phyloP scores from a whole-genome alignment of 2,329 filamentous ascomycete genomes.

The Verticillium nubilum region DNA sequence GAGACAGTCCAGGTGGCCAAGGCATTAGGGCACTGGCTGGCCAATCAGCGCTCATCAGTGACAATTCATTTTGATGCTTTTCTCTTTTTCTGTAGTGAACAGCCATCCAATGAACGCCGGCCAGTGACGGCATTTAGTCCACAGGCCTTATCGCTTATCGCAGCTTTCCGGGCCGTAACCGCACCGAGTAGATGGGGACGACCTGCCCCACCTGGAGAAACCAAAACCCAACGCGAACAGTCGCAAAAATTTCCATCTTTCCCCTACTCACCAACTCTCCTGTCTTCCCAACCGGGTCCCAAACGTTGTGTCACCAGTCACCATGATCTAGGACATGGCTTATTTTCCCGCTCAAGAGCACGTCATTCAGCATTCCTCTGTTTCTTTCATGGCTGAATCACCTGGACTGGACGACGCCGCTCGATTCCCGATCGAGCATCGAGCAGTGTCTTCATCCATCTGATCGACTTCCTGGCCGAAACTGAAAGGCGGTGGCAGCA shows the following conservation, averaged over 20 bases:
- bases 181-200: background rate
- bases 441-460: background rate
- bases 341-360: background rate
- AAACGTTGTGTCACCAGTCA: background rate
- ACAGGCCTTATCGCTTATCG: background rate
- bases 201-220: background rate
- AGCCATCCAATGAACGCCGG: background rate
- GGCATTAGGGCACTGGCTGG: too few relatives aligned
- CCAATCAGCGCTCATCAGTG: background rate
- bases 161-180: background rate
- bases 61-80: background rate
- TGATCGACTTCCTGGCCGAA: background rate
- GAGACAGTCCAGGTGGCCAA: background rate
- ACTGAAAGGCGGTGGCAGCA: background rate
- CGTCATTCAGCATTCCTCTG: background rate
- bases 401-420: background rate
- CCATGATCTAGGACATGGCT: background rate
- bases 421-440: background rate
- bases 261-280: background rate
- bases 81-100: background rate
- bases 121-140: background rate
- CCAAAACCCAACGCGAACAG: conserved; percentile 2
- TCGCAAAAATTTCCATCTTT: background rate
- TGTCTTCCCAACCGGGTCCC: background rate
- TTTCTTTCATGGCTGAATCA: background rate